Evolutionary conservation across 441 rosid genomes (phyloP).

Genomic region (California macrophylla): DNA sequence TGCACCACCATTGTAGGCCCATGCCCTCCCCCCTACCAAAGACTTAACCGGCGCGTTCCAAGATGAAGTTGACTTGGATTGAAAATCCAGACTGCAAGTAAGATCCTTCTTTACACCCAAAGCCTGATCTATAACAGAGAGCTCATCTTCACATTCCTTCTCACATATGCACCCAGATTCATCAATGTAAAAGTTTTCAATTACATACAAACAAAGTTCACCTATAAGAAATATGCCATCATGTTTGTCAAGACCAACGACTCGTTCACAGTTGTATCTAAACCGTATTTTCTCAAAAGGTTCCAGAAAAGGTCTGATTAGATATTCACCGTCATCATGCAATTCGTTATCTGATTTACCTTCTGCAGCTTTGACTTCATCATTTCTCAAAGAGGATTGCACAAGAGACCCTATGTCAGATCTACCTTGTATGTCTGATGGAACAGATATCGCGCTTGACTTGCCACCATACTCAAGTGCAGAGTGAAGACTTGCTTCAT

Average conservation of each 20-base stretch:
- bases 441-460: slow-evolving; percentile 67
- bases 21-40: slow-evolving; percentile 87
- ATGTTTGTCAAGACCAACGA: slow-evolving; percentile 95
- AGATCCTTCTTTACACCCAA: slow-evolving; percentile 94
- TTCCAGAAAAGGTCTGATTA: slow-evolving; percentile 95
- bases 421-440: slow-evolving; percentile 63
- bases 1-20: slow-evolving; percentile 99
- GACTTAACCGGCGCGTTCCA: slow-evolving; percentile 54
- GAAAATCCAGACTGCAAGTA: slow-evolving; percentile 67
- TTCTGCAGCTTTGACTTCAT: slow-evolving; percentile 50
- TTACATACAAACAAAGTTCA: slow-evolving; percentile 79
- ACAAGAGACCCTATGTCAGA: slow-evolving; percentile 81
- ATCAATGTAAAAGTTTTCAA: slow-evolving; percentile 90
- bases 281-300: slow-evolving; percentile 86
- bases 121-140: slow-evolving; percentile 99
- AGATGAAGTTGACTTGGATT: slow-evolving; percentile 79
- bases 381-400: slow-evolving; percentile 61
- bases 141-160: slow-evolving; percentile 94
- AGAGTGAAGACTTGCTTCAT: slow-evolving; percentile 94
- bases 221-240: slow-evolving; percentile 98
- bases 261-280: slow-evolving; percentile 95
- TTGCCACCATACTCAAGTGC: slow-evolving; percentile 88
- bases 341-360: slow-evolving; percentile 84
- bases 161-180: slow-evolving; percentile 84
- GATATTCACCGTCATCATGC: slow-evolving; percentile 91